Conservation (phyloP, 257 asterid genomes). For the Lycium ferocissimum region DNA sequence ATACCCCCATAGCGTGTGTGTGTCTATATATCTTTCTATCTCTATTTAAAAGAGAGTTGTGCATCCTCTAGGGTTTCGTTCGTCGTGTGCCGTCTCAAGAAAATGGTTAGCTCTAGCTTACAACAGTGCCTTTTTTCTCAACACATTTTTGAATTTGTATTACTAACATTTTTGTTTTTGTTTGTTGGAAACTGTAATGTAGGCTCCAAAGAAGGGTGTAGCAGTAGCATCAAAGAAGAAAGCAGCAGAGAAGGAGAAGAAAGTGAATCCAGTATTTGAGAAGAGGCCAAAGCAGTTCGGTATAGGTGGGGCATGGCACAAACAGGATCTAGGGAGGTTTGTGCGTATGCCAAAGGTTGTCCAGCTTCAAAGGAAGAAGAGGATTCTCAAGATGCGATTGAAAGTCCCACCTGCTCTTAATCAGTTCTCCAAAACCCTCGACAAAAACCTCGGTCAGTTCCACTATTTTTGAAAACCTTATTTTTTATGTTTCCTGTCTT, state of each 20-base stretch:
- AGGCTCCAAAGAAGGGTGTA: constrained; percentile 42
- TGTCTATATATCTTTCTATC: no score
- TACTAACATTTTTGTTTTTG: no score
- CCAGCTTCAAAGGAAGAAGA: constrained; percentile 44
- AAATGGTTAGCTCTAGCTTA: no score
- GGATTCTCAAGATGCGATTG: constrained; percentile 51
- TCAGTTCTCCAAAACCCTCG: constrained; percentile 57
- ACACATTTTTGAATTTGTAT: no score
- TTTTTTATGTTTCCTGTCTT: background rate
- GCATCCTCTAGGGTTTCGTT: no score
- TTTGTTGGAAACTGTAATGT: background rate
- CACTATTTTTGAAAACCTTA: background rate
- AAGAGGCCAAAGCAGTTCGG: constrained; percentile 54
- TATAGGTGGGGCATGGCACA: constrained; percentile 55
- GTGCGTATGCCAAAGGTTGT: no score
- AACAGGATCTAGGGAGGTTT: constrained; percentile 35
- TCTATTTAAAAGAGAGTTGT: no score
- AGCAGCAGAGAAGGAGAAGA: constrained; percentile 35
- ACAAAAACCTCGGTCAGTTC: constrained; percentile 50
- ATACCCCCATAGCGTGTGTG: no score
- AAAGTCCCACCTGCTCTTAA: constrained; percentile 59
- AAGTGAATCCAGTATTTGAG: constrained; percentile 54
- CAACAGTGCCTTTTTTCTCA: no score
- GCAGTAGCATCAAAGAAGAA: constrained; percentile 41
- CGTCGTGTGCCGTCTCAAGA: no score